phyloP scores from a whole-genome alignment of 768 basidiomycete genomes.

The Daedalea quercina region DNA sequence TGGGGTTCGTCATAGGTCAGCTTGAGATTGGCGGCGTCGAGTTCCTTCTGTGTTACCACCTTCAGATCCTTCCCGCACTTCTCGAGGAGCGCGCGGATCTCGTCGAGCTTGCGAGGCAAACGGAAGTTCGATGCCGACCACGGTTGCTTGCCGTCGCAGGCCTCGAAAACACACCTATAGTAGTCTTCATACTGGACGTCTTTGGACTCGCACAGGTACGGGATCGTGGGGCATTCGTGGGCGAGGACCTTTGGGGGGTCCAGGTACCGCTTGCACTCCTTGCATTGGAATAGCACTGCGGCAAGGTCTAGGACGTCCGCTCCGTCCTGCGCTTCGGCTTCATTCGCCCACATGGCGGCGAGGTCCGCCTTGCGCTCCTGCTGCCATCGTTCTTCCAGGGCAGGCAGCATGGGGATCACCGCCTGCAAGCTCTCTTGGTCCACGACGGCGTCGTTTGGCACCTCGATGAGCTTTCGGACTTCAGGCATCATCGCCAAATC shows the following conservation, averaged over 20 bases:
- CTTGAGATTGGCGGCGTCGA: not conserved
- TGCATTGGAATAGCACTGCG: not conserved
- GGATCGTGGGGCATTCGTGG: not conserved
- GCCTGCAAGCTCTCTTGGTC: not conserved
- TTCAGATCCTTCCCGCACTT: constrained; percentile 3
- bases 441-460: not conserved
- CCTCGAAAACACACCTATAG: not conserved
- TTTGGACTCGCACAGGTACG: not conserved
- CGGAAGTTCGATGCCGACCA: not conserved
- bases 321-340: not conserved
- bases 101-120: too few species aligned
- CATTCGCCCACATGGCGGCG: not conserved
- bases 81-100: not conserved
- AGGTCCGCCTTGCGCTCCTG: not conserved
- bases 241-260: constrained; percentile 1
- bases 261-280: not conserved
- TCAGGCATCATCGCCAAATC: constrained; percentile 5
- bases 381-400: not conserved
- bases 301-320: constrained; percentile 2
- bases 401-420: not conserved
- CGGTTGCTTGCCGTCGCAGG: not conserved
- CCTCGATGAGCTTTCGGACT: not conserved
- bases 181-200: not conserved
- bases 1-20: not conserved
- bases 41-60: not conserved